Evolutionary conservation across 345 rosid genomes (phyloP), one percentile per base, ranked within the genome.

Genomic region (Salix viminalis): DNA sequence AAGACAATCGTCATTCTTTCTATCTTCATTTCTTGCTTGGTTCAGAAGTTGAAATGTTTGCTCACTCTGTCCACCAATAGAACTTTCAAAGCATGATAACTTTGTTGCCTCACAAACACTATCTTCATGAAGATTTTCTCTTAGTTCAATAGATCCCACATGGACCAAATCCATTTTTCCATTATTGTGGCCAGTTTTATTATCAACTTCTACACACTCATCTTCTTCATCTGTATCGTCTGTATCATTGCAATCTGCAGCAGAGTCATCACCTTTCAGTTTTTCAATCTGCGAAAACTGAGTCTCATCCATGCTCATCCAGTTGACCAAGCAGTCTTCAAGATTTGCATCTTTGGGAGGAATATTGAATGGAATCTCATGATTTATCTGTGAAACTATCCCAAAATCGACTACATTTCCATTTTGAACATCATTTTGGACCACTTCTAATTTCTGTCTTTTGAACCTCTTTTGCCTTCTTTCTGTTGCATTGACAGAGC

Each of bases 241-340:
- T 30, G 81, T 75, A 36, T 82, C 84, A 74, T 80, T 81, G 54
- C 42, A 46, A 36, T 73, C 84, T n/a, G 69, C 83, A 65, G 54
- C 77, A 65, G 70, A 65, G n/a, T 79, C 81, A 36, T 68, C 60
- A 14, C 79, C 78, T 73, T 86, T 83, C 16, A 41, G 21, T 28
- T 77, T 77, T 66, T 80, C 84, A 71, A 21, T 69, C 67, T 69
- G 75, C 76, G 56, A 73, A 77, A 84, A 71, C 65, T 50, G 76
- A 24, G 80, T 73, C 7, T 84, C 86, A 72, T 83, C 83, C 76
- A 66, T 74, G 83, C 81, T 81, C 84, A 85, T 87, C 90, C 90
- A 83, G 75, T 76, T 83, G 67, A 87, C 87, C 39, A 87, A 67
- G 32, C 30, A 71, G 70, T 68, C 77, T 41, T 76, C 71, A 6